Evolutionary conservation across 768 basidiomycete genomes (phyloP).

Genomic region (Lactarius tabidus): DNA sequence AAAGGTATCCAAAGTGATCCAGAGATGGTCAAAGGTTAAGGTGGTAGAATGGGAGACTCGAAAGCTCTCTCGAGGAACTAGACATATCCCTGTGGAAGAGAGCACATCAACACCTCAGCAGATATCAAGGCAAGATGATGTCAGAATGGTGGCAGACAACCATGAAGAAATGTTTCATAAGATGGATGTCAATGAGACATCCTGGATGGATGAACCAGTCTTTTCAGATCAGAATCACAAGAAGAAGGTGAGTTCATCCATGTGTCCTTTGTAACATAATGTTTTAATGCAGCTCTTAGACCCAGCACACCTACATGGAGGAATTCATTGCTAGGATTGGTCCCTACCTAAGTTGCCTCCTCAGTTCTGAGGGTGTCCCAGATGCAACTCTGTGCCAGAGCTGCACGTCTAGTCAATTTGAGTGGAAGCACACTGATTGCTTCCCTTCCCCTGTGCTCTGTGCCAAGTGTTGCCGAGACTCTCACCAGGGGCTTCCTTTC

Average conservation of each 20-base stretch:
- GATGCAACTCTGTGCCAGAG: neutral
- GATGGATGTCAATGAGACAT: neutral
- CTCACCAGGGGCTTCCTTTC: constrained; percentile 1
- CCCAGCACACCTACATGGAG: neutral
- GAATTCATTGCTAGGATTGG: neutral
- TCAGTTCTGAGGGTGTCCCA: neutral
- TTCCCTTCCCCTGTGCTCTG: neutral
- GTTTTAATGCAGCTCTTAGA: no score
- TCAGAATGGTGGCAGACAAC: no score
- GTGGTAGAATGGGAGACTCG: neutral
- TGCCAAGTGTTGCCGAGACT: neutral
- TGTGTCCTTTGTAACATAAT: no score
- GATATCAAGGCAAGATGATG: neutral
- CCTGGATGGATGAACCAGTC: neutral
- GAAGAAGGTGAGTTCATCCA: neutral
- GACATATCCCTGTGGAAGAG: neutral
- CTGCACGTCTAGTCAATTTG: neutral
- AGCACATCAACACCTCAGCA: no score
- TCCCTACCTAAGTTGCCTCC: neutral
- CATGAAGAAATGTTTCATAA: no score
- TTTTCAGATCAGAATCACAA: neutral
- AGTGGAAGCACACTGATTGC: neutral
- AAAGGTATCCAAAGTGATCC: no score
- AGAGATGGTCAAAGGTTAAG: no score
- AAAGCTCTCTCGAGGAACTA: neutral